A percentile compares a stretch with the other conserved stretches of the same genome.
Evolutionary conservation across 1,284 basidiomycete species (phyloP).

Genomic region (Rhizoctonia solani): DNA sequence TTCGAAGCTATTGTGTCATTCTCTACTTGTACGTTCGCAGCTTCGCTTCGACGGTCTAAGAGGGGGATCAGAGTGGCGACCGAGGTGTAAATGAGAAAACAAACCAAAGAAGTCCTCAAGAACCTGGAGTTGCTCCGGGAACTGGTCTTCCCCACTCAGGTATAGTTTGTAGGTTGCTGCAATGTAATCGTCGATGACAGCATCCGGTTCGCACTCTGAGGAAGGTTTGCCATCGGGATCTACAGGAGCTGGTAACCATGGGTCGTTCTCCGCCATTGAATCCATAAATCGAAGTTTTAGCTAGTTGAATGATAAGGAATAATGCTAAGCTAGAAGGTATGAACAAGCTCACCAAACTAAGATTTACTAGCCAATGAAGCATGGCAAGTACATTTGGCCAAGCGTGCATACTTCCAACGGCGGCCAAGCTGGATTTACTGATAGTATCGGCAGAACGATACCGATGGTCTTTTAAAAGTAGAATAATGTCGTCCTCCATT

Average conservation of each 20-base stretch:
- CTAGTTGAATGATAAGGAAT: conserved; percentile 42
- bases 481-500: conserved; percentile 81
- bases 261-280: conserved; percentile 28
- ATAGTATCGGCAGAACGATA: conserved; percentile 77
- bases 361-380: conserved; percentile 83
- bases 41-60: conserved; percentile 12
- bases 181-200: conserved; percentile 76
- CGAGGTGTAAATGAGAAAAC: conserved; percentile 38
- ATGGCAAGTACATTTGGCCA: conserved; percentile 84
- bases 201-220: conserved; percentile 62
- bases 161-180: conserved; percentile 71
- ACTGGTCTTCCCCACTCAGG: conserved; percentile 71
- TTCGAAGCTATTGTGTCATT: conserved; percentile 8
- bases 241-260: conserved; percentile 35
- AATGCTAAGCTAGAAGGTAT: conserved; percentile 1
- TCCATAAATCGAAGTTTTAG: conserved; percentile 10
- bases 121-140: conserved; percentile 66
- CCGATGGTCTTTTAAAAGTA: conserved; percentile 68
- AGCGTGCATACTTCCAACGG: conserved; percentile 80
- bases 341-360: conserved; percentile 62
- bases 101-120: conserved; percentile 77
- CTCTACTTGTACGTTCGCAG: conserved; percentile 23
- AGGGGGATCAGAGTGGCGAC: neutral
- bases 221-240: conserved; percentile 57
- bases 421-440: conserved; percentile 80